Evolutionary conservation across 805 yeast species (phyloP).

Genomic region (Debaryomyces tyrocola): DNA sequence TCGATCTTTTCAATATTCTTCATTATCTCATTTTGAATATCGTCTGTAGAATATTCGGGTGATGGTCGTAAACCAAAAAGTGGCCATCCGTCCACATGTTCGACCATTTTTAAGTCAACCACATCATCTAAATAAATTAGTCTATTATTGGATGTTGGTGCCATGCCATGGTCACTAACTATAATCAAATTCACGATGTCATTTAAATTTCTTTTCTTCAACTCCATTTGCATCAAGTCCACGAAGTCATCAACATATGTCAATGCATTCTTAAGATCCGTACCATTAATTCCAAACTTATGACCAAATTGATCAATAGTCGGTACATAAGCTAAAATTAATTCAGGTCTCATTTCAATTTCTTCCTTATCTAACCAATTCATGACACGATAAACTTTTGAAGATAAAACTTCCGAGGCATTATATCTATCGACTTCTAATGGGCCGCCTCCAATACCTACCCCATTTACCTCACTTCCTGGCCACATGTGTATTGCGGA

Average conservation of each 20-base stretch:
- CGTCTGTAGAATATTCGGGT: conserved; percentile 36
- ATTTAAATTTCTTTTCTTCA: conserved; percentile 55
- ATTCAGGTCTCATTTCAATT: conserved; percentile 63
- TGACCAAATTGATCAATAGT: conserved; percentile 81
- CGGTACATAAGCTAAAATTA: conserved; percentile 77
- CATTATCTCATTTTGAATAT: conserved; percentile 46
- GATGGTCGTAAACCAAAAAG: conserved; percentile 71
- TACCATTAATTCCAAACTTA: conserved; percentile 64
- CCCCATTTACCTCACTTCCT: conserved; percentile 75
- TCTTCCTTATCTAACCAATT: conserved; percentile 64
- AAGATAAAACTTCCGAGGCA: conserved; percentile 56
- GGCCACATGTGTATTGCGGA: conserved; percentile 97
- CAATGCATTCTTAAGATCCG: conserved; percentile 53
- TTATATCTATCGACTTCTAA: conserved; percentile 63
- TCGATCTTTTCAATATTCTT: conserved; percentile 25
- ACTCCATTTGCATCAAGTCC: conserved; percentile 45
- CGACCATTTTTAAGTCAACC: conserved; percentile 52
- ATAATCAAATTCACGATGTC: conserved; percentile 71
- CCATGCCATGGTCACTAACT: conserved; percentile 93
- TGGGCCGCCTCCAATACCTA: conserved; percentile 36
- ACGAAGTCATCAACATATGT: conserved; percentile 66
- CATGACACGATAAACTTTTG: conserved; percentile 58
- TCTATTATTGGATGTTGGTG: conserved; percentile 74
- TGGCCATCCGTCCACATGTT: conserved; percentile 84
- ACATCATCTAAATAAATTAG: conserved; percentile 73